These are phyloP conservation scores for Colletotrichum paranaense DNA, from an alignment of 2,329 filamentous ascomycete species.

Conservation along the genomic window DNA sequence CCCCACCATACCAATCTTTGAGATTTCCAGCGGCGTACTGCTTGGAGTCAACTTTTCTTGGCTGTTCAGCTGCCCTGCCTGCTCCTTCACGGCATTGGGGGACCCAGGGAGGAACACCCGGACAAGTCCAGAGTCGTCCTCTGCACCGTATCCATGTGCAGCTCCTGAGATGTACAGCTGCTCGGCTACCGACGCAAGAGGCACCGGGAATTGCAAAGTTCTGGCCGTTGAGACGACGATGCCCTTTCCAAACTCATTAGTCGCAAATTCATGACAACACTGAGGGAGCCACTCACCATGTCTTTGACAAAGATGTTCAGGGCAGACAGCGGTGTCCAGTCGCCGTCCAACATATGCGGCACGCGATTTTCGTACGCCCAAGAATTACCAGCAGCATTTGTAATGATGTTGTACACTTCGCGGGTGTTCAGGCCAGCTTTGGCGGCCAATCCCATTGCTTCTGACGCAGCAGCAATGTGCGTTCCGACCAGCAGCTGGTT, in stretches of 20 bases:
- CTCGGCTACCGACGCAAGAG: slow-evolving; percentile 47
- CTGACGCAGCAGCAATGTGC: slow-evolving; percentile 61
- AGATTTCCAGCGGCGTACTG: slow-evolving; percentile 39
- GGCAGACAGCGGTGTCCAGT: slow-evolving; percentile 53
- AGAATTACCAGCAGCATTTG: slow-evolving; percentile 47
- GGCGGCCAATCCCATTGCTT: slow-evolving; percentile 64
- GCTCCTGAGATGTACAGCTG: slow-evolving; percentile 45
- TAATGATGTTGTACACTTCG: slow-evolving; percentile 44
- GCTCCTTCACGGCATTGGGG: slow-evolving; percentile 35
- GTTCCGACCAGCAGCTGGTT: slow-evolving; percentile 64
- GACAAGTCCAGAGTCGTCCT: slow-evolving; percentile 44
- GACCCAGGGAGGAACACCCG: slow-evolving; percentile 39
- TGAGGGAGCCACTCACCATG: slow-evolving; percentile 41
- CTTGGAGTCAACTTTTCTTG: slow-evolving; percentile 36
- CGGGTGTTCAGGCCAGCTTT: slow-evolving; percentile 56
- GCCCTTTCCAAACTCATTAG: slow-evolving; percentile 21
- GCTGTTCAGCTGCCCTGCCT: slow-evolving; percentile 13
- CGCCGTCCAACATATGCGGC: slow-evolving; percentile 62
- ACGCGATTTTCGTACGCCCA: slow-evolving; percentile 70
- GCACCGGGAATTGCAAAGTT: slow-evolving; percentile 46
- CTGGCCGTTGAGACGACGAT: slow-evolving; percentile 46
- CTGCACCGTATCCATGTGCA: slow-evolving; percentile 41
- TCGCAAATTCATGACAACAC: background rate
- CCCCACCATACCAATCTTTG: slow-evolving; percentile 49
- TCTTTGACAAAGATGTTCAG: slow-evolving; percentile 50